Percentiles rank a stretch among this genome's conserved stretches.
phyloP scores from a whole-genome alignment of 441 rosid species.

The Populus hybrid region DNA sequence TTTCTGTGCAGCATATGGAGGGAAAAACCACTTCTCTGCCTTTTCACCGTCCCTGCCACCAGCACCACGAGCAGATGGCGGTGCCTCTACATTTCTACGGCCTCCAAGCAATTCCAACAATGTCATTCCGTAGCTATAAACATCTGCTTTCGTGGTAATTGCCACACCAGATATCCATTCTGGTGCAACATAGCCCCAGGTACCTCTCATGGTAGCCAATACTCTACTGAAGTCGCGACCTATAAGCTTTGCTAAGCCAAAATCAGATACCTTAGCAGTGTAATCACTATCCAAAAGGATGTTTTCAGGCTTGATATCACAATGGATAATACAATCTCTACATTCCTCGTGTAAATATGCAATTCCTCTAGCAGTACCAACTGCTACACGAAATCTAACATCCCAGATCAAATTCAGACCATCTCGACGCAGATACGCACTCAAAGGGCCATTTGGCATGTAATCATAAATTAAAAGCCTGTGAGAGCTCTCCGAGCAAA shows the following conservation, averaged over 20 bases:
- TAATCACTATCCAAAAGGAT: conserved; percentile 68
- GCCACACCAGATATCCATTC: conserved; percentile 92
- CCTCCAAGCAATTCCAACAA: conserved; percentile 77
- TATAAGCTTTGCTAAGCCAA: conserved; percentile 79
- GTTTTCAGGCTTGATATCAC: conserved; percentile 93
- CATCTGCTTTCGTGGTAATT: conserved; percentile 82
- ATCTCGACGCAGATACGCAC: conserved; percentile 44
- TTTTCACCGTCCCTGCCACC: conserved; percentile 26
- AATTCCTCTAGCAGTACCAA: conserved; percentile 78
- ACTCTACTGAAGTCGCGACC: conserved; percentile 87
- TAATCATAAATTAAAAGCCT: conserved; percentile 80
- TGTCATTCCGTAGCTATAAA: conserved; percentile 91
- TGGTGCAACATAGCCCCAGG: conserved; percentile 91
- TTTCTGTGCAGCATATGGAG: conserved; percentile 80
- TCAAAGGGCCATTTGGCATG: conserved; percentile 87
- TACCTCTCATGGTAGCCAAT: conserved; percentile 81
- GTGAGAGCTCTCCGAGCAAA: conserved; percentile 70
- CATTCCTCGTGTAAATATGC: conserved; percentile 86
- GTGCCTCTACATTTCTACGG: conserved; percentile 65
- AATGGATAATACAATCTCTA: conserved; percentile 86
- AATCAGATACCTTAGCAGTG: conserved; percentile 73
- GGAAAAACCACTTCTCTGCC: conserved; percentile 71
- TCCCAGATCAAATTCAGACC: conserved; percentile 69
- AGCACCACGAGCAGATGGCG: conserved; percentile 32
- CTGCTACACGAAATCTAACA: conserved; percentile 53